Evolutionary conservation across 495 filamentous ascomycete genomes (phyloP), one percentile per base, ranked within the genome.

Genomic region (Podospora didyma): DNA sequence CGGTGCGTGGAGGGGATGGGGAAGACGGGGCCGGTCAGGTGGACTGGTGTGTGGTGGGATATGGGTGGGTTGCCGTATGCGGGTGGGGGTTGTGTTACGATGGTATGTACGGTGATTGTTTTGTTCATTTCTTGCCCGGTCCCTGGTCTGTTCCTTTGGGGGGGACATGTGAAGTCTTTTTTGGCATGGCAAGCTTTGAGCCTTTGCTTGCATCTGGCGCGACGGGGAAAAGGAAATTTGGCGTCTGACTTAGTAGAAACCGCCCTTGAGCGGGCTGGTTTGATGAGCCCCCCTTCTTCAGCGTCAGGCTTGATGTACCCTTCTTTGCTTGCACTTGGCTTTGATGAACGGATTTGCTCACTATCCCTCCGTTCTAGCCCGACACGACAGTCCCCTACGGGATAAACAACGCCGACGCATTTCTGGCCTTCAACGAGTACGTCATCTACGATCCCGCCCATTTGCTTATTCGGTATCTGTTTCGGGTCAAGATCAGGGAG

Each of bases 1-100:
- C 20, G 53, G 31, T 48, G 53, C 20, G 49, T 56, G 9, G 44
- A 56, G 28, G 53, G 53, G 28, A 6, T 31, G 16, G 53, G 53
- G 14, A 35, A 17, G 34, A 22, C 22, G 9, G 53, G 42, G 6
- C 53, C 53, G 28, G 34, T n/a, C 3, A 17, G 22, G 2, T 56
- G 53, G 53, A 48, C 35, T 14, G 12, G 22, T 1, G 26, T 49
- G 14, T 19, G 31, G 17, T 56, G 53, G 53, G 44, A 48, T 20
- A 54, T 54, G 39, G 23, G 2, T n/a, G 51, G 51, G 6, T 20
- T 14, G 51, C 51, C 51, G 2, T 41, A 26, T 44, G 10, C n/a
- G 5, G 51, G 51, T 24, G 34, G 34, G 7, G 34, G 34, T 7
- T 37, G 17, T 17, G 51, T 53, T 14, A 6, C 17, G 5, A 53